phyloP scores from a whole-genome alignment of 805 yeast species.

The Lipomyces sp. region DNA sequence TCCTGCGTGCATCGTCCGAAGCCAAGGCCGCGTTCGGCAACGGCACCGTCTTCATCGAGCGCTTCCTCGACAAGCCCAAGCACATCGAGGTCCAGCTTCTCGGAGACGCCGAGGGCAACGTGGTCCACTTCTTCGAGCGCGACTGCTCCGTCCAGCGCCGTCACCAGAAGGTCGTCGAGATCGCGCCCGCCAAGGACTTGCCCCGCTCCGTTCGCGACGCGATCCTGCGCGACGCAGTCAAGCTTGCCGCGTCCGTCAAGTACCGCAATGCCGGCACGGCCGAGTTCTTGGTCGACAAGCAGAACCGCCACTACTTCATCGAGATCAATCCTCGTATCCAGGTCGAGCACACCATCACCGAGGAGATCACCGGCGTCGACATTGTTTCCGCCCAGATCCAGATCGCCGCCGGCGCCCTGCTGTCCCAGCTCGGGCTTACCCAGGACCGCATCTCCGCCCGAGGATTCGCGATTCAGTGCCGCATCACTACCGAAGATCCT shows the following conservation, averaged over 20 bases:
- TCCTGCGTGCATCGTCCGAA: slow-evolving; percentile 88
- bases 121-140: slow-evolving; percentile 91
- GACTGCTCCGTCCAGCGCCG: slow-evolving; percentile 99
- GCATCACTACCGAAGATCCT: slow-evolving; percentile 98
- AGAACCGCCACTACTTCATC: slow-evolving; percentile 93
- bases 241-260: slow-evolving; percentile 79
- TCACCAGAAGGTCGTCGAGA: slow-evolving; percentile 97
- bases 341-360: slow-evolving; percentile 98
- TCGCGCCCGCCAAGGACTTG: slow-evolving; percentile 93
- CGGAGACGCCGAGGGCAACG: slow-evolving; percentile 92
- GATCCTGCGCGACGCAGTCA: slow-evolving; percentile 91
- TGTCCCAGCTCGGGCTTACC: slow-evolving; percentile 83
- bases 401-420: slow-evolving; percentile 96
- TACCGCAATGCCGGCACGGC: slow-evolving; percentile 98
- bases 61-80: slow-evolving; percentile 92
- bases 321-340: slow-evolving; percentile 98
- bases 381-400: slow-evolving; percentile 98
- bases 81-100: slow-evolving; percentile 96
- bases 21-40: slow-evolving; percentile 96
- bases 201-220: slow-evolving; percentile 84
- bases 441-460: slow-evolving; percentile 94
- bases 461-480: slow-evolving; percentile 98
- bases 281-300: slow-evolving; percentile 88
- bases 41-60: slow-evolving; percentile 96
- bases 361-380: slow-evolving; percentile 97